Evolutionary conservation across 345 rosid genomes (phyloP).

Genomic region (Lagerstroemia speciosa): DNA sequence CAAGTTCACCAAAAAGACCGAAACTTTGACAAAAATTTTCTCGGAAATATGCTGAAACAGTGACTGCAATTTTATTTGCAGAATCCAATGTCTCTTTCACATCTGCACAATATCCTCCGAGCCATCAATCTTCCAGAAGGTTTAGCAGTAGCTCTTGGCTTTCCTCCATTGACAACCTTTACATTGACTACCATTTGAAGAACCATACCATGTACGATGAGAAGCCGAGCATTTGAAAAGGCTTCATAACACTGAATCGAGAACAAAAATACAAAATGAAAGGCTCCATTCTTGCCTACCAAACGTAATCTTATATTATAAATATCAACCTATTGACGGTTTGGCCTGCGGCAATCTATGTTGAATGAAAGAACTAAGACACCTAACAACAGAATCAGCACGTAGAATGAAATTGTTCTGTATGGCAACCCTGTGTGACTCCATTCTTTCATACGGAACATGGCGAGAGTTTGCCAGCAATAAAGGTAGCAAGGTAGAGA

Average conservation of each 20-base stretch:
- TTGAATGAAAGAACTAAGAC: background rate
- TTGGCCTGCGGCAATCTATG: background rate
- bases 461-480: background rate
- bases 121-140: background rate
- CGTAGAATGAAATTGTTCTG: background rate
- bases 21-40: background rate
- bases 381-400: background rate
- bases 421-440: background rate
- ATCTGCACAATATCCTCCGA: background rate
- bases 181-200: background rate
- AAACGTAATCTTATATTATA: background rate
- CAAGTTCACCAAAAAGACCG: background rate
- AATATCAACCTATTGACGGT: background rate
- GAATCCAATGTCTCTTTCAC: background rate
- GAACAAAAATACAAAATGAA: too few species aligned
- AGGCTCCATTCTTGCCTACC: too few species aligned
- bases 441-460: background rate
- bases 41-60: background rate
- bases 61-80: background rate
- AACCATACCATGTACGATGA: background rate
- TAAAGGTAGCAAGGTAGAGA: background rate
- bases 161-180: background rate
- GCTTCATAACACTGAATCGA: too few species aligned
- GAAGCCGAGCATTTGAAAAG: background rate
- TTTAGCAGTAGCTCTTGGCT: background rate